phyloP scores from a whole-genome alignment of 2,329 filamentous ascomycete species.

The Huntiella savannae region DNA sequence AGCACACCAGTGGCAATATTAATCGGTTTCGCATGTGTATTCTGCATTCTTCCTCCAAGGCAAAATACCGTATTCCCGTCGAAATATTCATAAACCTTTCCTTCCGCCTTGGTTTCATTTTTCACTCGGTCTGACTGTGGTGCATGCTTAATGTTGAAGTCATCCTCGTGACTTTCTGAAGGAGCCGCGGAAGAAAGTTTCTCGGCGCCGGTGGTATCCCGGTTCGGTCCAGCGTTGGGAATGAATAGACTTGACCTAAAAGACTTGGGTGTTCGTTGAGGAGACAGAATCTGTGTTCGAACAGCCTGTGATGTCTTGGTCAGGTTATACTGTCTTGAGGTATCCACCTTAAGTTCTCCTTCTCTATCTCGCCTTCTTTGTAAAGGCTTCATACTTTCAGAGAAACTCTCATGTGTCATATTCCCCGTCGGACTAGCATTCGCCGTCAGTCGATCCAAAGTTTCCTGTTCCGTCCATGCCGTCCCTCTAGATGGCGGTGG shows the following conservation, averaged over 20 bases:
- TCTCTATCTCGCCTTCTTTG: slow-evolving; percentile 23
- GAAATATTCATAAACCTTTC: slow-evolving; percentile 81
- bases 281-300: slow-evolving; percentile 26
- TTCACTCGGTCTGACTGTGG: slow-evolving; percentile 19
- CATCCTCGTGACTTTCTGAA: slow-evolving; percentile 31
- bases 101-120: slow-evolving; percentile 22
- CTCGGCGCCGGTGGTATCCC: slow-evolving; percentile 50
- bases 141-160: slow-evolving; percentile 20
- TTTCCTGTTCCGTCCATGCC: slow-evolving; percentile 57
- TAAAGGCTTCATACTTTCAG: slow-evolving; percentile 63
- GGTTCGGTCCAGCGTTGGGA: slow-evolving; percentile 29
- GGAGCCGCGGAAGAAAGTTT: slow-evolving; percentile 63
- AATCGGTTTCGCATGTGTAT: slow-evolving; percentile 69
- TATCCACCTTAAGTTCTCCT: slow-evolving; percentile 34
- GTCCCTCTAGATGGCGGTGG: slow-evolving; percentile 59
- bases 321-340: slow-evolving; percentile 37
- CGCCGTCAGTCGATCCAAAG: slow-evolving; percentile 49
- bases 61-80: slow-evolving; percentile 85
- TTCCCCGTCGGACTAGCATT: slow-evolving; percentile 56
- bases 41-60: slow-evolving; percentile 68
- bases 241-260: slow-evolving; percentile 60
- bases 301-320: slow-evolving; percentile 14
- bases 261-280: slow-evolving; percentile 53
- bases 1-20: slow-evolving; percentile 73
- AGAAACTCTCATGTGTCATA: slow-evolving; percentile 39